Base-by-base conservation (phyloP, 805 yeast species). In the Pachysolen tannophilus region DNA sequence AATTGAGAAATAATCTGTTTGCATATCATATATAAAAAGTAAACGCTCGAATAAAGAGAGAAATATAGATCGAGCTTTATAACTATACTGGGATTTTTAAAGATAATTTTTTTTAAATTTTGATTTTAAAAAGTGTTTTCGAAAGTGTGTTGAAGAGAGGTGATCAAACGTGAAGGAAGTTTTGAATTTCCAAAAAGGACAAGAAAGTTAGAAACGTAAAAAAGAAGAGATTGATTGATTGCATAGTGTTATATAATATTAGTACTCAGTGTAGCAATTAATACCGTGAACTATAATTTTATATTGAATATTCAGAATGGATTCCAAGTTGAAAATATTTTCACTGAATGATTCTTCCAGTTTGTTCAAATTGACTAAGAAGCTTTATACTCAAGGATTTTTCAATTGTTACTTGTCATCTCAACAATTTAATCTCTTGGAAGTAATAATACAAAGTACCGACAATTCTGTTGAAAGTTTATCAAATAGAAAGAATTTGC, bases 391-490 rank as follows among this genome's bases (percentile, higher is more conserved):
- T 18, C 52, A 59, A 8, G 64, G 67, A 5, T 54, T 56, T 14
- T 70, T 73, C 43, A 68, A 65, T 34, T 60, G 67, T 31, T 70
- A 65, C 46, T 54, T 78, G 39, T 70, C 76, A 8, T 62, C 71
- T n/a, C 74, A 69, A 38, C 83, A 77, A 48, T 61, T 67, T 43
- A 61, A 68, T 34, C 65, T 78, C 1, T 52, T 78, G 28, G 65
- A 65, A 28, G 50, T 60, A 34, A 54, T 78, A 3, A 52, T 77
- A 13, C n/a, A n/a, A n/a, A n/a, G n/a, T n/a, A n/a, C n/a, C n/a
- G 54, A 60, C n/a, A 47, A 59, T 20, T 47, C 54, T 20, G 52
- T 47, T 36, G 20, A 42, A 17, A 46, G 40, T 43, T 40, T 30
- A 35, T 14, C 34, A 37, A 11, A 39, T 33, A 20, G 11, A 33